Percentiles rank a stretch among this genome's conserved stretches.
Conservation (phyloP, 306 rosid species). For the Rosa persica region DNA sequence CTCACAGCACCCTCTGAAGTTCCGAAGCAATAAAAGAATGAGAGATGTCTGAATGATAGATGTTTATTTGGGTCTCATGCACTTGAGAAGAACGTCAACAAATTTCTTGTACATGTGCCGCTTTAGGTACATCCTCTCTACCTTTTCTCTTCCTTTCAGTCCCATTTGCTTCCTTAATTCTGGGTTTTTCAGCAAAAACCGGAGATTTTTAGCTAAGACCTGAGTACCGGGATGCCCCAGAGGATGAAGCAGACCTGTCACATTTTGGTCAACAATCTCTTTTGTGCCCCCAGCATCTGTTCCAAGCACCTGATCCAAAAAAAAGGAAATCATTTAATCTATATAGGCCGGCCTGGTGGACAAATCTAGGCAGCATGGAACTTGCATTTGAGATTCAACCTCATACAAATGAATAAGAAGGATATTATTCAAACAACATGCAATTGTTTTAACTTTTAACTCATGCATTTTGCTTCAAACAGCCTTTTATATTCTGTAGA, state of each 20-base stretch:
- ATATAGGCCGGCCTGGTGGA: constrained; percentile 14
- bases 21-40: constrained; percentile 45
- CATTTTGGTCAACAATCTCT: constrained; percentile 84
- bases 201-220: constrained; percentile 54
- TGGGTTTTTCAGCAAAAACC: constrained; percentile 60
- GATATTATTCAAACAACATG: neutral
- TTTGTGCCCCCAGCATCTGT: constrained; percentile 86
- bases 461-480: neutral
- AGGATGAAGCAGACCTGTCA: constrained; percentile 83
- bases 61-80: constrained; percentile 69
- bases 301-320: constrained; percentile 71
- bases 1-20: constrained; percentile 20
- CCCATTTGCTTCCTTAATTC: constrained; percentile 71
- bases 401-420: neutral
- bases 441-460: neutral
- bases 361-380: neutral
- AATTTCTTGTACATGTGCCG: constrained; percentile 78
- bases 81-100: constrained; percentile 63
- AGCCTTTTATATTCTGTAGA: neutral
- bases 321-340: constrained; percentile 10
- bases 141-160: constrained; percentile 65
- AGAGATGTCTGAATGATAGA: neutral
- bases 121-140: constrained; percentile 73
- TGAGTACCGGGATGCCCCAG: constrained; percentile 53
- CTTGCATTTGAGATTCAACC: neutral